Evolutionary conservation across 2,329 filamentous ascomycete genomes (phyloP), one percentile per base, ranked within the genome.

Genomic region (Alternaria arborescens): DNA sequence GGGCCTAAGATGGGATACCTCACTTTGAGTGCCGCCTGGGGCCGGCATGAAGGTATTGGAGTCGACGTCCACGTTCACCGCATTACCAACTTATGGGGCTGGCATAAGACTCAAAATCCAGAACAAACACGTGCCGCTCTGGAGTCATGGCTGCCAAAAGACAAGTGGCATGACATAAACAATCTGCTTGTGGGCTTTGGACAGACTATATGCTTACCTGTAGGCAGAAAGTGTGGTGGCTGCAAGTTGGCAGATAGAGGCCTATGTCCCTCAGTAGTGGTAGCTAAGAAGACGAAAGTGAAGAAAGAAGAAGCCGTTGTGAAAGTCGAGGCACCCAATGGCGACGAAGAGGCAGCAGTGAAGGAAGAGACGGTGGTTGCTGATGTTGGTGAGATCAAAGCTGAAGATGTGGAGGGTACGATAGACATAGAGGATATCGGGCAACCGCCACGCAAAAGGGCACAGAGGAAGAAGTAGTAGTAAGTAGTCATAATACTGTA

Each of bases 1-100:
- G 94, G 94, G 0, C 94, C 94, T 30, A 97, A 97, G 81, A 97
- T 97, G 94, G 93, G 90, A 12, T 94, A 95, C 77, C 86, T 97
- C 22, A 94, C 91, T 76, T 87, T 97, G 82, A 90, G 89, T 47
- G 90, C 90, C 0, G 92, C 90, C 72, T 85, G 90, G 90, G 88
- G 87, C 3, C 82, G 84, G 44, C 84, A 87, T 51, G 85, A 89
- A 67, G 94, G 94, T 8, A 97, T 97, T 66, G 94, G 94, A 26
- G 94, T 97, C 50, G 94, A 97, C 77, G 93, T 97, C 5, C 94
- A 97, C 79, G 94, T 97, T 4, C 94, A 97, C 80, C 90, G 94
- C 56, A 96, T 97, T 79, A 94, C 93, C 52, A 97, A 97, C 80
- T 83, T 97, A 28, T 97, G 93, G 93, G 91, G 92, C 4, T 97